These are phyloP conservation scores for Ceratobasidium sp. DNA, from an alignment of 1,284 basidiomycete genomes.

Conservation along the genomic window DNA sequence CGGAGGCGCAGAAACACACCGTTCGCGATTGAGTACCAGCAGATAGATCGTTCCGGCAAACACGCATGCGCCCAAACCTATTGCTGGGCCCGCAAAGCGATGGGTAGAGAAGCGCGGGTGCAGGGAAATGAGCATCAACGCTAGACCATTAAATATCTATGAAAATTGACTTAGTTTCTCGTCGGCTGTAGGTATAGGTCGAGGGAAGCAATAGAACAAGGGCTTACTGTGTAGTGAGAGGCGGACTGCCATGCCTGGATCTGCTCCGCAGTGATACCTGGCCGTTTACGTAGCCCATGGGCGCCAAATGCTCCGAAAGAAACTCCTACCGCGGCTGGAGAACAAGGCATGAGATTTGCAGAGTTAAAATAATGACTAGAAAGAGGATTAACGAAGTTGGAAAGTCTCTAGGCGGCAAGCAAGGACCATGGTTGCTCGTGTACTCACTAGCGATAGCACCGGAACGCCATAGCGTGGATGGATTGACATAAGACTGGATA, in stretches of 20 bases:
- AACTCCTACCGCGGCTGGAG: slow-evolving; percentile 65
- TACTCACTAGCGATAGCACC: background rate
- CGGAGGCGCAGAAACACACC: slow-evolving; percentile 52
- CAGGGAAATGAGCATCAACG: slow-evolving; percentile 70
- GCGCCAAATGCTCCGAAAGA: slow-evolving; percentile 72
- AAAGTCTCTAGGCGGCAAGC: background rate
- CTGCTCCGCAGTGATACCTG: slow-evolving; percentile 60
- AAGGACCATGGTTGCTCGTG: background rate
- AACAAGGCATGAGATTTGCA: background rate
- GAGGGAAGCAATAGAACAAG: slow-evolving; percentile 1
- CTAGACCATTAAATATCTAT: slow-evolving; percentile 80
- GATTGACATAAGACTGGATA: background rate
- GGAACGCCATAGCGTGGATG: background rate
- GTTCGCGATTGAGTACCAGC: slow-evolving; percentile 65
- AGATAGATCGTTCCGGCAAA: slow-evolving; percentile 78
- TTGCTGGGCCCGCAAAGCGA: slow-evolving; percentile 72
- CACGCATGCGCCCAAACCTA: slow-evolving; percentile 64
- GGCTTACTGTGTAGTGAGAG: slow-evolving; percentile 66
- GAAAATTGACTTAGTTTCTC: background rate
- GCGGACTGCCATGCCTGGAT: slow-evolving; percentile 69
- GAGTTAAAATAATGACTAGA: background rate
- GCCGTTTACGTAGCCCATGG: slow-evolving; percentile 63
- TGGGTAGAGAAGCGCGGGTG: slow-evolving; percentile 71
- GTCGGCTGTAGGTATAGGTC: background rate
- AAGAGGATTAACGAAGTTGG: background rate